Base-by-base conservation (phyloP, 2,329 filamentous ascomycete genomes). In the Leptographium radiaticola region DNA sequence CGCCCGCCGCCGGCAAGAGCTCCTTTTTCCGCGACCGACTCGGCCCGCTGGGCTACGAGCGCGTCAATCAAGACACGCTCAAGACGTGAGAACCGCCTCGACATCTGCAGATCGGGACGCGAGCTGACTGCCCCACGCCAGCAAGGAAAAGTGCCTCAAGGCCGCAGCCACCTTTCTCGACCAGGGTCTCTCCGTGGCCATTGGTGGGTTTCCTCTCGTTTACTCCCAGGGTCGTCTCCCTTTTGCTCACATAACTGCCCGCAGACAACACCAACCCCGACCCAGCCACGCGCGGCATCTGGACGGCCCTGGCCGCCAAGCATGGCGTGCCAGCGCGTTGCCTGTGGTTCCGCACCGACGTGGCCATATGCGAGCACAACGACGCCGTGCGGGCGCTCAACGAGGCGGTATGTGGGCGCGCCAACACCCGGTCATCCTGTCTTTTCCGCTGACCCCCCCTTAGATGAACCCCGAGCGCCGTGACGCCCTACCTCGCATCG, bases 201-300 rank as follows among this genome's bases (percentile, higher is more conserved):
- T 97, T 56, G 89, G 88, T 93, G 36, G 7, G 49, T 25, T 25
- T 11, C 4, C 4, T 30, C 50, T 60, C 56, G 42, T 45, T 53
- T 53, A 48, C 53, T 31, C 20, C 39, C 45, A 13, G 16, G 13
- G 7, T 9, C 16, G 6, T 3, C 13, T 9, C 12, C 3, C n/a
- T 18, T 16, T 15, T 38, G 31, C 46, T 38, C 8, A 36, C 45
- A 49, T 3, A 25, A 2, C 2, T 5, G 25, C 42, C 20, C 54
- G 50, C 39, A 93, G 93, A 98, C 68, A 97, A 95, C 67, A 97
- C 93, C n/a, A 98, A 98, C 65, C 81, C 90, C 34, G 86, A 95
- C 68, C 66, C 75, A 12, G 84, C 87, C 52, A 88, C 84, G 30
- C 79, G 93, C 59, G 76, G 77, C n/a, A 71, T 86, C 56, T 97